Conservation (phyloP, 495 filamentous ascomycete species). For the Delitschia confertaspora region DNA sequence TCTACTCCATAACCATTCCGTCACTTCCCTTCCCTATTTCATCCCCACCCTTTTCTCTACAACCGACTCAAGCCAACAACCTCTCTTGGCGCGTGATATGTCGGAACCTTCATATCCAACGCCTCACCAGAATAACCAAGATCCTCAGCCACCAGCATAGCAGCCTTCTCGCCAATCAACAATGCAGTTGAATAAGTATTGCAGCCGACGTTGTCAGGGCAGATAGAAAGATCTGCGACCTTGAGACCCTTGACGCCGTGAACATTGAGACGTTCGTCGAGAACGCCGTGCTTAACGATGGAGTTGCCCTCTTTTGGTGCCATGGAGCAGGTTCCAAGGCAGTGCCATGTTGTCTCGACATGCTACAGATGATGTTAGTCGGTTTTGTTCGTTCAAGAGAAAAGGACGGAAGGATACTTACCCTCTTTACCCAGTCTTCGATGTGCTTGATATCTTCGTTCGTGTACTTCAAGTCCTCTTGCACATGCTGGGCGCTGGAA, state of each 20-base stretch:
- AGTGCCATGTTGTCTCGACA: constrained; percentile 75
- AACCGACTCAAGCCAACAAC: constrained; percentile 36
- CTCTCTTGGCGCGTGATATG: constrained; percentile 41
- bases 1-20: neutral
- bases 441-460: constrained; percentile 59
- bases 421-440: constrained; percentile 64
- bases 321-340: constrained; percentile 66
- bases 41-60: constrained; percentile 22
- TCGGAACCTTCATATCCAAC: constrained; percentile 66
- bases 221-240: constrained; percentile 72
- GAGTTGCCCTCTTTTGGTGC: constrained; percentile 68
- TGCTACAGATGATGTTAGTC: constrained; percentile 38
- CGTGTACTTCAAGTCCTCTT: constrained; percentile 57
- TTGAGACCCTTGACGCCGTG: constrained; percentile 74
- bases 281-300: constrained; percentile 70
- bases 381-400: constrained; percentile 23
- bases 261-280: constrained; percentile 73
- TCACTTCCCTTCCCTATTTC: neutral
- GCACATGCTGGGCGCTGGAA: constrained; percentile 45
- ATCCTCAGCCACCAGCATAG: constrained; percentile 62
- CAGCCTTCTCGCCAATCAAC: constrained; percentile 76
- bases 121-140: constrained; percentile 65
- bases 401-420: too few relatives aligned
- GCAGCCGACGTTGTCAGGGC: constrained; percentile 74
- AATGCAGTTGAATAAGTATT: constrained; percentile 71